Conservation (phyloP, 768 basidiomycete species). For the Macrolepiota albuminosa region DNA sequence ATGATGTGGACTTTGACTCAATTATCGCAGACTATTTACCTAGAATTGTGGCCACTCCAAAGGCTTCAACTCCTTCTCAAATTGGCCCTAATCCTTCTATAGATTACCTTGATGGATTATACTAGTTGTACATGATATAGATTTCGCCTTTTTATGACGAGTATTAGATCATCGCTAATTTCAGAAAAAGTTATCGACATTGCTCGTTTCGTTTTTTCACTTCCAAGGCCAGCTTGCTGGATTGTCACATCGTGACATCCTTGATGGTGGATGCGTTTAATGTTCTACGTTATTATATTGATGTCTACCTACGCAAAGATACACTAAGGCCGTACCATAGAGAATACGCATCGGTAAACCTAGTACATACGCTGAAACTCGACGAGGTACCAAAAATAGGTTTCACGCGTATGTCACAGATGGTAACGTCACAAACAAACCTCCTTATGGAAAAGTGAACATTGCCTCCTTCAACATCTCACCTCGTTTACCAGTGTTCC, state of each 20-base stretch:
- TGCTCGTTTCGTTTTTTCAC: no score
- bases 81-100: conserved; percentile 20
- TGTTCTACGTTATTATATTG: no score
- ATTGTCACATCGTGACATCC: no score
- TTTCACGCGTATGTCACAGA: neutral
- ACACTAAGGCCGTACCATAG: no score
- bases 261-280: no score
- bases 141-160: neutral
- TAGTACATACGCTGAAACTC: no score
- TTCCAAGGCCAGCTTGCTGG: no score
- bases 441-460: neutral
- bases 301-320: no score
- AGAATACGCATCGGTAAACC: no score
- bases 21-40: conserved; percentile 72
- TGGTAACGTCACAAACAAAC: neutral
- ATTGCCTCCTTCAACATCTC: neutral
- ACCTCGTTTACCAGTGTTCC: neutral
- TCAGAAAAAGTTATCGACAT: neutral
- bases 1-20: conserved; percentile 61
- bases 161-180: neutral
- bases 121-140: conserved; percentile 18
- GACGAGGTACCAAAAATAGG: neutral
- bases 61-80: conserved; percentile 13
- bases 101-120: conserved; percentile 40
- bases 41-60: conserved; percentile 12